Evolutionary conservation across 2,329 filamentous ascomycete species (phyloP), one percentile per base, ranked within the genome.

Genomic region (Clonostachys byssicola): DNA sequence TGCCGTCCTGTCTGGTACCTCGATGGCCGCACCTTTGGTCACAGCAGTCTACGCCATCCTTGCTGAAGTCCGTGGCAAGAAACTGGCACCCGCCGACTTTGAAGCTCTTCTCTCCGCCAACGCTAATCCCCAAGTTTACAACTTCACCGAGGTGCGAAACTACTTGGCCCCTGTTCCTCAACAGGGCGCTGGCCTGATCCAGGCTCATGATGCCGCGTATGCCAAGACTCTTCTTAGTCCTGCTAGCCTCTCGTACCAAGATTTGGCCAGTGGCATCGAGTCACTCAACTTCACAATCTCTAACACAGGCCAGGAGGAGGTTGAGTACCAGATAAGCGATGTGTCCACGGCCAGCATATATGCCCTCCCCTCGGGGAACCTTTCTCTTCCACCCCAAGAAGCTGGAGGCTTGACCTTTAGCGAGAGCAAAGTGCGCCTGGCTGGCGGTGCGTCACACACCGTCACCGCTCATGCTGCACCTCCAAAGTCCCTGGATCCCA

Each of bases 171-270:
- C 82, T 1, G 75, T 82, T 12, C 62, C 75, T 5, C 82, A 86
- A 56, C 79, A 84, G 54, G 83, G 83, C 12, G 75, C 65, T 33
- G 83, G 83, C 35, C 65, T 85, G 12, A 65, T 86, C 44, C 78
- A 83, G 53, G 81, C 79, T 5, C 75, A 77, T 51, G 77, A 83
- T 48, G 78, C 80, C 5, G 77, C 81, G 6, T 72, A 77, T 53
- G 67, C 75, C n/a, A 78, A 70, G 3, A 74, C 75, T 3, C 56
- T 78, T 12, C 65, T 85, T 16, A 75, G 73, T 54, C 73, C 71
- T 10, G 77, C 77, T n/a, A 78, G 74, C 59, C 63, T 86, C 12
- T 73, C 78, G 5, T 84, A 85, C 64, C 85, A 86, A 58, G 82
- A 86, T 59, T 81, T 80, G 0, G 77, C 79, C 52, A 59, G 85